phyloP scores from a whole-genome alignment of 2,329 filamentous ascomycete genomes.

The Aureobasidium sp. region DNA sequence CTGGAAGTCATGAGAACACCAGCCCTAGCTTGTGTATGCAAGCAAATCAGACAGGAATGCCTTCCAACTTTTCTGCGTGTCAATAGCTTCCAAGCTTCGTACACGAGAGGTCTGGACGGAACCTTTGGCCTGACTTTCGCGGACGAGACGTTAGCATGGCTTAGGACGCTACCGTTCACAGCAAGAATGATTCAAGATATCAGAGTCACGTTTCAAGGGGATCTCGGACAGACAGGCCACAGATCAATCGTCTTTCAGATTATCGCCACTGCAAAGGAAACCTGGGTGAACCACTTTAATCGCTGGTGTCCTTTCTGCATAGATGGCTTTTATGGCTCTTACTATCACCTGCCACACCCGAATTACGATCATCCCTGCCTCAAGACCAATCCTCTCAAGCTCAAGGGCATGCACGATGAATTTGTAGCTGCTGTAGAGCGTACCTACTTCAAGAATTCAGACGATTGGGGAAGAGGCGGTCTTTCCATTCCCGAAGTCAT shows the following conservation, averaged over 20 bases:
- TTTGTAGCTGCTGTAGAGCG: background rate
- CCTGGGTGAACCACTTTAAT: background rate
- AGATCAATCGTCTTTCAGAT: constrained; percentile 2
- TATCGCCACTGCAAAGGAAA: background rate
- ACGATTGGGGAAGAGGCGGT: background rate
- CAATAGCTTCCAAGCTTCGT: background rate
- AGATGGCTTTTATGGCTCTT: background rate
- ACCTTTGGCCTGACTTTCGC: background rate
- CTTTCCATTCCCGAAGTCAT: background rate
- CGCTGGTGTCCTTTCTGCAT: constrained; percentile 3
- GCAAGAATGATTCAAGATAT: background rate
- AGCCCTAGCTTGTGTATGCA: background rate
- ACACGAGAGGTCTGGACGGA: background rate
- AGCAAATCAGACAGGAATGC: background rate
- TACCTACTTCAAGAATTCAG: background rate
- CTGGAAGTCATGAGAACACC: constrained; percentile 1
- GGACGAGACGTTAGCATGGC: background rate
- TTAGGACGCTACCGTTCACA: background rate
- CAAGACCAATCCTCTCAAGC: background rate
- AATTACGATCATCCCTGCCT: constrained; percentile 2
- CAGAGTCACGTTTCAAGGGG: constrained; percentile 6
- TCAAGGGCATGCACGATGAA: constrained; percentile 4
- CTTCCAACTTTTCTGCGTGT: background rate
- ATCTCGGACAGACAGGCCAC: background rate
- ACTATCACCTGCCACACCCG: background rate